phyloP scores from a whole-genome alignment of 768 basidiomycete genomes.

The Astraeus odoratus region DNA sequence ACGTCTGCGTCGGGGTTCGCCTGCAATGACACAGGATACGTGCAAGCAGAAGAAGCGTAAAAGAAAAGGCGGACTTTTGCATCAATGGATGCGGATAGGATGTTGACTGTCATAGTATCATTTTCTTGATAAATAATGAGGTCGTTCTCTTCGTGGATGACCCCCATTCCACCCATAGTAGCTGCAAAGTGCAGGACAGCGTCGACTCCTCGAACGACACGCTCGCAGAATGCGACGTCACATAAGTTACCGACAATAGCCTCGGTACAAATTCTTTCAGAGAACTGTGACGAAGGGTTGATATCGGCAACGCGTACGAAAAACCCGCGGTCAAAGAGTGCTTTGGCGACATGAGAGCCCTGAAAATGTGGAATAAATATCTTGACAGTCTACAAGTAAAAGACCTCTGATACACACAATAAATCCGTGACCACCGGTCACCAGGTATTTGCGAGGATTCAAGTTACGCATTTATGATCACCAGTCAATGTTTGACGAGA shows the following conservation, averaged over 20 bases:
- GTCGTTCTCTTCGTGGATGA: constrained; percentile 47
- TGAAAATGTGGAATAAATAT: constrained; percentile 14
- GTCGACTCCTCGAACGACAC: constrained; percentile 33
- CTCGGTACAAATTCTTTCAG: constrained; percentile 27
- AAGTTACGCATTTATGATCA: too few species aligned
- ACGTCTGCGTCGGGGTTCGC: constrained; percentile 25
- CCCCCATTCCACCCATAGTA: constrained; percentile 61
- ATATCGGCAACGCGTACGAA: constrained; percentile 41
- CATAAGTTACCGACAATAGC: constrained; percentile 40
- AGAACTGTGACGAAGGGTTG: constrained; percentile 15
- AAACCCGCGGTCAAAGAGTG: constrained; percentile 27
- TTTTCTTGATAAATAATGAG: constrained; percentile 43
- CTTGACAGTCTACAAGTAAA: neutral
- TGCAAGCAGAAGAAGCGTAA: constrained; percentile 54
- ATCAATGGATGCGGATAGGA: constrained; percentile 34
- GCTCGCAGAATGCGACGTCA: constrained; percentile 33
- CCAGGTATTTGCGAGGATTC: constrained; percentile 27
- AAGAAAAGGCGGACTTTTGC: constrained; percentile 39
- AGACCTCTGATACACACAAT: constrained; percentile 32
- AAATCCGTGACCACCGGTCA: constrained; percentile 49
- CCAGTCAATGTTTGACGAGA: too few species aligned
- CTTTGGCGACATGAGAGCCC: constrained; percentile 46
- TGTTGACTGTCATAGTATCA: constrained; percentile 41
- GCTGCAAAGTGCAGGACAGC: constrained; percentile 53
- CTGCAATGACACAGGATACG: constrained; percentile 45